Evolutionary conservation across 1,139 yeast species (phyloP), one percentile per base, ranked within the genome.

Genomic region (Suhomyces ambrosiae): DNA sequence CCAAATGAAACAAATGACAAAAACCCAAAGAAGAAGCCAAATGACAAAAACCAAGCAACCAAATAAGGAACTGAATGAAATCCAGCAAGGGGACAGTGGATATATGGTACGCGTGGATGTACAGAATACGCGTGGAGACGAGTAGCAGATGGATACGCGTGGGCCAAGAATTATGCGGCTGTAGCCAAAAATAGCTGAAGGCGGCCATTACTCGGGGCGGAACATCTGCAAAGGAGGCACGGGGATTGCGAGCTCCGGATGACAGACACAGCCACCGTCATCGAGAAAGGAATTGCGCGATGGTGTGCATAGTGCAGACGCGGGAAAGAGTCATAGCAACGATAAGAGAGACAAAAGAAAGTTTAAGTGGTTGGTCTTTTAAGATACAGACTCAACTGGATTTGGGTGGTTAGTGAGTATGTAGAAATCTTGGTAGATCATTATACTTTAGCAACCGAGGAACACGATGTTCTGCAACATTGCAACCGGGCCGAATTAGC

Each of bases 251-350:
- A 31, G 35, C 41, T 24, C 11, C 22, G 27, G 28, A 13, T 21
- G 30, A 12, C 27, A 9, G 21, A 21, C 42, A 38, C 42, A 38
- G 42, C 42, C 42, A 25, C 42, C 32, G 38, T 34, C 38, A 38
- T 27, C 33, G 33, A 19, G 33, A 29, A 23, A 13, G 15, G 21
- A 7, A 26, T 23, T 30, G 38, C 38, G 32, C 38, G 34, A 35
- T 22, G 37, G 37, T 18, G 35, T 33, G 34, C 34, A 27, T 30
- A 26, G 13, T 17, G 23, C 18, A 16, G 12, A n/a, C n/a, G n/a
- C n/a, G n/a, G n/a, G n/a, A n/a, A 34, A 29, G 37, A 29, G 37
- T 34, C 37, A 34, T 30, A 25, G 33, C 21, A 18, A 18, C 21
- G 5, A 18, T 18, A n/a, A n/a, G n/a, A n/a, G n/a, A n/a, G n/a